Evolutionary conservation across 305 asterid species (phyloP).

Genomic region (Fraxinus albicans): DNA sequence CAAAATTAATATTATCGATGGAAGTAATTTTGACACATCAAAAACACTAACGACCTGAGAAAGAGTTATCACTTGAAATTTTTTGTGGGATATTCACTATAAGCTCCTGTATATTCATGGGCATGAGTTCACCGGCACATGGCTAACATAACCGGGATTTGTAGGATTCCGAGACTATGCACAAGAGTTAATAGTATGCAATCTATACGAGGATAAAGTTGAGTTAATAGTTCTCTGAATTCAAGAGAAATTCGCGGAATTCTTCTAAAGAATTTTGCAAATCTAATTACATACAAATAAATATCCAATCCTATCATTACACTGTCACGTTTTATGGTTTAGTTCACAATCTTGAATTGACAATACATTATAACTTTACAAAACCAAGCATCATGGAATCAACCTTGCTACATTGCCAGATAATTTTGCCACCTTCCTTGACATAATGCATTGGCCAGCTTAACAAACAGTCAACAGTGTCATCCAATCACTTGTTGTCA

Average conservation of each 20-base stretch:
- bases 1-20: neutral
- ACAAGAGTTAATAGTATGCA: neutral
- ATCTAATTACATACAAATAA: neutral
- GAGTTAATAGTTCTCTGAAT: neutral
- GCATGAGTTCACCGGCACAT: neutral
- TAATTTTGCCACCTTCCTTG: too few species aligned
- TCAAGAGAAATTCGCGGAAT: neutral
- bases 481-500: too few species aligned
- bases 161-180: neutral
- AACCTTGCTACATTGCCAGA: too few species aligned
- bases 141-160: neutral
- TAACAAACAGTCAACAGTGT: too few species aligned
- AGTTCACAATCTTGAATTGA: conserved; percentile 6
- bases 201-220: neutral
- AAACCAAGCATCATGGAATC: conserved; percentile 12
- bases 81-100: neutral
- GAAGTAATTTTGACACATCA: neutral
- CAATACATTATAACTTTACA: conserved; percentile 31
- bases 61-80: neutral
- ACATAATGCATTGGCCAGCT: too few species aligned
- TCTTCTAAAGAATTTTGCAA: neutral
- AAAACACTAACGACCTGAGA: neutral
- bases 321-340: conserved; percentile 13
- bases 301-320: conserved; percentile 16
- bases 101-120: neutral